Conservation (phyloP, 805 yeast genomes). For the Candida taoyuanica region DNA sequence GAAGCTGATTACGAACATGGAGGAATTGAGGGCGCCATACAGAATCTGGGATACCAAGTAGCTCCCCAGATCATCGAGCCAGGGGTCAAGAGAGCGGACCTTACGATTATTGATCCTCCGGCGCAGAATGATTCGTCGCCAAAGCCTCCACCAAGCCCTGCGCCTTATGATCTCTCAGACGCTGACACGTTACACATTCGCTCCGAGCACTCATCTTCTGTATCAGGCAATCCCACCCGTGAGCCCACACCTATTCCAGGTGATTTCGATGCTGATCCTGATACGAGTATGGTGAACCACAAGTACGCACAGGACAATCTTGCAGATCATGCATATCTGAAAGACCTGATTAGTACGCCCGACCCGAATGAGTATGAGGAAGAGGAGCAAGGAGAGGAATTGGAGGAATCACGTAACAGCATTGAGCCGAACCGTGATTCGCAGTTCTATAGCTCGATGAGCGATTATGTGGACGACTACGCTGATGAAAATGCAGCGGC, state of each 20-base stretch:
- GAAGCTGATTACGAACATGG: too few species aligned
- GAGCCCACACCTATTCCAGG: too few species aligned
- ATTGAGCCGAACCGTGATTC: slow-evolving; percentile 16
- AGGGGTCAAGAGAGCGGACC: slow-evolving; percentile 4
- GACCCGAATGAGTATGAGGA: slow-evolving; percentile 5
- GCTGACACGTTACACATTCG: slow-evolving; percentile 24
- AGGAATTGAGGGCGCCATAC: too few species aligned
- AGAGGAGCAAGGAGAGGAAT: not conserved
- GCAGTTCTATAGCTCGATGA: slow-evolving; percentile 22
- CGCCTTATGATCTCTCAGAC: slow-evolving; percentile 17
- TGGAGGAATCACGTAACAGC: not conserved
- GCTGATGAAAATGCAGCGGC: slow-evolving; percentile 16
- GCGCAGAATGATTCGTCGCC: not conserved
- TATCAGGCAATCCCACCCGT: not conserved
- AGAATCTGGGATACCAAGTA: too few species aligned
- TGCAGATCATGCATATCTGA: slow-evolving; percentile 22
- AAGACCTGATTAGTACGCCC: slow-evolving; percentile 23
- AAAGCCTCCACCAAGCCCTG: slow-evolving; percentile 14
- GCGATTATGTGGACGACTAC: slow-evolving; percentile 26
- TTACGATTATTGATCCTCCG: slow-evolving; percentile 9
- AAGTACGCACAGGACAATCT: slow-evolving; percentile 4
- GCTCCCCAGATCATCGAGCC: too few species aligned
- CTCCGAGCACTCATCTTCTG: slow-evolving; percentile 1
- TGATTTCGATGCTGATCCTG: not conserved
- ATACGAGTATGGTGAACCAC: not conserved